These are phyloP conservation scores for Solidago caesia DNA, from an alignment of 129 eudicot species.

Conservation along the genomic window DNA sequence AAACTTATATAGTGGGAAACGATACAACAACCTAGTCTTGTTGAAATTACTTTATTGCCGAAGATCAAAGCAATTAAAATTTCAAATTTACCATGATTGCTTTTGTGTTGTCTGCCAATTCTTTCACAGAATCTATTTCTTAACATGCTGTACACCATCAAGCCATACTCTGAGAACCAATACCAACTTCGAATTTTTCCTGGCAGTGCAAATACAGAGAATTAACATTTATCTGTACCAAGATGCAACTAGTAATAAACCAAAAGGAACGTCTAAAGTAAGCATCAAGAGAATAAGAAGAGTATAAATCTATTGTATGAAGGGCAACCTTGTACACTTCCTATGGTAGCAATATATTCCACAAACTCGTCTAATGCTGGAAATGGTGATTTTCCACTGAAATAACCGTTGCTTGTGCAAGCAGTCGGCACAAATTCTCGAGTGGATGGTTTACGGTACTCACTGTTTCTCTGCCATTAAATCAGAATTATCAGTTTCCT, in stretches of 20 bases:
- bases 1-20: neutral
- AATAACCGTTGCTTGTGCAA: slow-evolving; percentile 50
- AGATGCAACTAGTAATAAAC: neutral
- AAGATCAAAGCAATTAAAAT: neutral
- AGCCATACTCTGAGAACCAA: slow-evolving; percentile 84
- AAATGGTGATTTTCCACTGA: slow-evolving; percentile 81
- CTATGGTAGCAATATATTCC: slow-evolving; percentile 60
- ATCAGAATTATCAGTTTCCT: neutral
- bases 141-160: slow-evolving; percentile 89
- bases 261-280: slow-evolving; percentile 3
- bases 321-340: slow-evolving; percentile 66
- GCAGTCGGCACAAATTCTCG: slow-evolving; percentile 45
- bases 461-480: slow-evolving; percentile 48
- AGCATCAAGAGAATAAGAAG: slow-evolving; percentile 1
- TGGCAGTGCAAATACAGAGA: slow-evolving; percentile 22
- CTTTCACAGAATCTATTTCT: slow-evolving; percentile 86
- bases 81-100: slow-evolving; percentile 72
- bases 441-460: slow-evolving; percentile 31
- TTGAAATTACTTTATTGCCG: neutral
- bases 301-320: slow-evolving; percentile 2
- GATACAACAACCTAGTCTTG: neutral
- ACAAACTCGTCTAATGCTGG: slow-evolving; percentile 76
- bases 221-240: slow-evolving; percentile 1
- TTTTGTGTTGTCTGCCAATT: slow-evolving; percentile 93
- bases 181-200: slow-evolving; percentile 93